Percentiles rank a stretch among this genome's conserved stretches.
Evolutionary conservation across 192 early-diverging fungal genomes (phyloP).

Genomic region (Phlyctochytrium arcticum): DNA sequence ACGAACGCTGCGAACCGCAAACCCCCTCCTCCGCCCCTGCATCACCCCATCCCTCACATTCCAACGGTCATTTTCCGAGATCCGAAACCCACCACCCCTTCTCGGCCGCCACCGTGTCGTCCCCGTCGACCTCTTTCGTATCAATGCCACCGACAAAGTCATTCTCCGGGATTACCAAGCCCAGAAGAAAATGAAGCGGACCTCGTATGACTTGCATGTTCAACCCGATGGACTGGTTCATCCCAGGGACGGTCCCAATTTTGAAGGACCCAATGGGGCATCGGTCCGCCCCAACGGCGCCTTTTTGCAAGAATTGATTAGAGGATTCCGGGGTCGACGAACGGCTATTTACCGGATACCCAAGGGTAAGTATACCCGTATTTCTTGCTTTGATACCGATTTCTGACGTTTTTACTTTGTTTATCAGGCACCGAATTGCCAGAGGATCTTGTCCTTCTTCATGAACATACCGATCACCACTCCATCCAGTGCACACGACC

Average conservation of each 20-base stretch:
- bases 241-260: background rate
- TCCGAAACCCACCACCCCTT: background rate
- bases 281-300: slow-evolving; percentile 10
- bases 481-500: slow-evolving; percentile 9
- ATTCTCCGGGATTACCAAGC: background rate
- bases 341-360: slow-evolving; percentile 2
- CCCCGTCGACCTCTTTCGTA: slow-evolving; percentile 7
- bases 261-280: background rate
- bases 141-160: slow-evolving; percentile 1
- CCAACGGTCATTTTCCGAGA: no score
- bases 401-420: background rate
- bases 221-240: background rate
- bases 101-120: background rate
- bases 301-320: background rate
- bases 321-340: background rate
- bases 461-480: background rate
- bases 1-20: no score
- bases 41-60: no score
- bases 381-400: no score
- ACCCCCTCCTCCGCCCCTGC: no score
- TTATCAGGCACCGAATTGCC: background rate
- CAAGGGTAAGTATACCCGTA: slow-evolving; percentile 2
- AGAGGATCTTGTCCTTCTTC: background rate
- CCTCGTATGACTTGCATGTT: background rate
- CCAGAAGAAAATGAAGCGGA: background rate